Conservation (phyloP, 345 rosid species). For the Syzygium jambos region DNA sequence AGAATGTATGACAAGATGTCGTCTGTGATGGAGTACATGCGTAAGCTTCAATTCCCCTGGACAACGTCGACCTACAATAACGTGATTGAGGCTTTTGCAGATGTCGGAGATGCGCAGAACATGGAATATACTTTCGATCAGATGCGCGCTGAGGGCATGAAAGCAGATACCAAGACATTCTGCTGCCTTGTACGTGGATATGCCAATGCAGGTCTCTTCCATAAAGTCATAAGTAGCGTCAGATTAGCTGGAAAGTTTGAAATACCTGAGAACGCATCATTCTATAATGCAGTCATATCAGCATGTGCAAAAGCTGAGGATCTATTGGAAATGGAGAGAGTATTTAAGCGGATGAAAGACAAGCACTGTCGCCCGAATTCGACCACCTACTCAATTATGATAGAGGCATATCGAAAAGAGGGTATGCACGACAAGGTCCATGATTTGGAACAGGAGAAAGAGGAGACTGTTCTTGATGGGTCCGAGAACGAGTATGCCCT, state of each 20-base stretch:
- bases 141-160: slow-evolving; percentile 79
- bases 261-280: slow-evolving; percentile 60
- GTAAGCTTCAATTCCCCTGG: slow-evolving; percentile 86
- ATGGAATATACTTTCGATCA: slow-evolving; percentile 83
- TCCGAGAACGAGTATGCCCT: neutral
- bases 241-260: slow-evolving; percentile 67
- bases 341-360: slow-evolving; percentile 68
- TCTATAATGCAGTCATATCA: slow-evolving; percentile 60
- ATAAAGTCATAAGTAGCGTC: slow-evolving; percentile 65
- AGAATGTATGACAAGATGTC: slow-evolving; percentile 92
- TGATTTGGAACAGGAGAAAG: slow-evolving; percentile 63
- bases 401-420: slow-evolving; percentile 59
- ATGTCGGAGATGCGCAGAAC: slow-evolving; percentile 77
- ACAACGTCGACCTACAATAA: slow-evolving; percentile 85
- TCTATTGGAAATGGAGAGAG: slow-evolving; percentile 92
- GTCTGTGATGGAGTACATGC: slow-evolving; percentile 89
- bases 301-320: slow-evolving; percentile 79
- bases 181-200: slow-evolving; percentile 78
- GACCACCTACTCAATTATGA: slow-evolving; percentile 57
- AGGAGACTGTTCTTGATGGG: slow-evolving; percentile 4
- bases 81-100: slow-evolving; percentile 87
- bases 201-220: slow-evolving; percentile 74
- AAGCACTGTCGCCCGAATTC: slow-evolving; percentile 47
- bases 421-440: slow-evolving; percentile 82
- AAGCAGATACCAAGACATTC: slow-evolving; percentile 81